phyloP scores from a whole-genome alignment of 2,329 filamentous ascomycete species.

The Exophiala sp. region DNA sequence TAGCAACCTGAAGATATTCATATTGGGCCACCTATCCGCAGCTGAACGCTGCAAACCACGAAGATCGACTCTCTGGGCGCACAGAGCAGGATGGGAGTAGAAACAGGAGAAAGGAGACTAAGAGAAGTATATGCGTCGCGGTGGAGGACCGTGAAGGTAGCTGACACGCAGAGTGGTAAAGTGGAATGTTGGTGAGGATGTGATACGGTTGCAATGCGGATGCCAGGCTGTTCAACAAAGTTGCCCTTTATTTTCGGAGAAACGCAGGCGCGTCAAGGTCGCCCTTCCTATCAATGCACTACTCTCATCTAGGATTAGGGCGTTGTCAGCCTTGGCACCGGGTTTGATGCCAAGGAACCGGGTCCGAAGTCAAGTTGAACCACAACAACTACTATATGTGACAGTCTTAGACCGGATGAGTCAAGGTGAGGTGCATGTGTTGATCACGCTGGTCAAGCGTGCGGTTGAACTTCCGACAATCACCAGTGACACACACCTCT shows the following conservation, averaged over 20 bases:
- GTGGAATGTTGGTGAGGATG: background rate
- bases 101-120: too few species aligned
- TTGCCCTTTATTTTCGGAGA: constrained; percentile 20
- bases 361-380: background rate
- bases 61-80: background rate
- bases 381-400: background rate
- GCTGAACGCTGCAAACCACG: constrained; percentile 14
- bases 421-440: too few species aligned
- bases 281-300: too few species aligned
- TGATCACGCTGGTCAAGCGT: too few species aligned
- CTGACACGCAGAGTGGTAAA: too few species aligned
- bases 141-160: too few species aligned
- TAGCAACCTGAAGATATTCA: constrained; percentile 66
- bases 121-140: too few species aligned
- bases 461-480: too few species aligned
- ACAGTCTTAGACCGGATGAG: too few species aligned
- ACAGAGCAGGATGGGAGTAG: background rate
- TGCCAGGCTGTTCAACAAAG: constrained; percentile 26
- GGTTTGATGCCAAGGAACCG: background rate
- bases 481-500: too few species aligned
- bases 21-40: constrained; percentile 37
- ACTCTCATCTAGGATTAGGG: too few species aligned
- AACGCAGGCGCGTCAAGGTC: background rate
- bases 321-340: too few species aligned
- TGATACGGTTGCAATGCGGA: constrained; percentile 1